A percentile compares a stretch with the other conserved stretches of the same genome.
phyloP scores from a whole-genome alignment of 176 grass and related monocot species.

The Carex pumila region DNA sequence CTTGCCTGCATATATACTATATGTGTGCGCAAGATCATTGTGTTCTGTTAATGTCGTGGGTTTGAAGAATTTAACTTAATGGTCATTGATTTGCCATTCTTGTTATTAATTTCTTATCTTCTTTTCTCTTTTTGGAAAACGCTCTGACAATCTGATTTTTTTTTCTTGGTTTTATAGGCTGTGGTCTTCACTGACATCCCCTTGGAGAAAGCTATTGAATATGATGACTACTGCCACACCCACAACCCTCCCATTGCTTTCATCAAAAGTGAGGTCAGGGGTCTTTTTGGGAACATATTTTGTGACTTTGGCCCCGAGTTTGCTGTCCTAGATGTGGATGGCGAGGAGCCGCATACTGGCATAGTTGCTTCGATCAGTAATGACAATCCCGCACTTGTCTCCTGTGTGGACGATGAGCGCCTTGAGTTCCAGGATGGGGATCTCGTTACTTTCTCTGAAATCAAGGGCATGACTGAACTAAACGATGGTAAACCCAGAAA shows the following conservation, averaged over 20 bases:
- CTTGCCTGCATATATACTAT: not conserved
- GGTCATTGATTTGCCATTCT: not conserved
- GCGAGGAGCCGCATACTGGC: slow-evolving; percentile 43
- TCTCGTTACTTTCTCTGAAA: slow-evolving; percentile 42
- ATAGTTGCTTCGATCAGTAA: slow-evolving; percentile 45
- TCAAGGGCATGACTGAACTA: slow-evolving; percentile 35
- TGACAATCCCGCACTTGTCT: slow-evolving; percentile 37
- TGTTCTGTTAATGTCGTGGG: not conserved
- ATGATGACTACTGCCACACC: slow-evolving; percentile 35
- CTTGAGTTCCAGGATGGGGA: slow-evolving; percentile 51
- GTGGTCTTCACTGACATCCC: slow-evolving; percentile 44
- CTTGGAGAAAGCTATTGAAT: slow-evolving; percentile 43
- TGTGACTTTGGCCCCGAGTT: slow-evolving; percentile 47
- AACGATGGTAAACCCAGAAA: slow-evolving; percentile 33
- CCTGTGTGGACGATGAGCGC: slow-evolving; percentile 47
- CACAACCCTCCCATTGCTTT: slow-evolving; percentile 43
- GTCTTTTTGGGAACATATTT: slow-evolving; percentile 41
- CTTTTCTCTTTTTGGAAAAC: not conserved
- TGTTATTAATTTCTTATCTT: not conserved
- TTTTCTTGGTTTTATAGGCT: slow-evolving; percentile 19
- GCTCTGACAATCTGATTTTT: not conserved
- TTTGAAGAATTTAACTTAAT: not conserved
- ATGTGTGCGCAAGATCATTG: not conserved
- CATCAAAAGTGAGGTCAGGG: slow-evolving; percentile 42
- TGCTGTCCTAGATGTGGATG: slow-evolving; percentile 39